Evolutionary conservation across 331 rosid genomes (phyloP), one percentile per base, ranked within the genome.

Genomic region (Cydonia oblonga): DNA sequence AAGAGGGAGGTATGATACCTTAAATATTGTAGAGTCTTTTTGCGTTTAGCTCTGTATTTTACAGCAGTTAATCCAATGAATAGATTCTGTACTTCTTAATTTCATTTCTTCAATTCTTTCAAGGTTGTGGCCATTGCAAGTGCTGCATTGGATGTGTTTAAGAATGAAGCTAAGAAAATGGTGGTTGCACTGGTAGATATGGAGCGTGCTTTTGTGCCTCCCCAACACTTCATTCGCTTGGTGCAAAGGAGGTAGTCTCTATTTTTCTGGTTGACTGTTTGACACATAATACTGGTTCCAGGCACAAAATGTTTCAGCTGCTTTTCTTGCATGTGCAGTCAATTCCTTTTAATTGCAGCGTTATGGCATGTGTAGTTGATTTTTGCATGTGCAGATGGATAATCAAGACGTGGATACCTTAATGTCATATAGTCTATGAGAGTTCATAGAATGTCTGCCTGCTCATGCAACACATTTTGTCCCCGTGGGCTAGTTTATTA

Each of bases 141-240:
- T 77, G 84, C 89, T 80, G 98, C 98, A 30, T 81, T 93, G 57
- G 98, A 93, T 74, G 80, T 67, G 44, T 93, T 93, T 79, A 93
- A 89, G 84, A 86, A 63, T 77, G 98, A 93, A 78, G 90, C 98
- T n/a, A 91, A 85, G 86, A 90, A 87, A 64, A 90, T 93, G 97
- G 98, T 93, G 74, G 90, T 93, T 81, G 96, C 97, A 40, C 85
- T 93, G 26, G 97, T 93, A 68, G 98, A 93, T 83, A 93, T 93
- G 98, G 98, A 93, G 78, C 95, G 98, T 46, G 96, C 96, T 80
- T 93, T 90, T 89, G 98, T 93, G 73, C 98, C 98, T 38, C 98
- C 98, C 16, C 98, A 93, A 72, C 98, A 93, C 75, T 93, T 93
- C 56, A 93, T 95, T 75, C 97, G 97, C 80, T 85, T 95, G 74